Conservation (phyloP, 2,329 filamentous ascomycete species). For the Aureobasidium sp. region DNA sequence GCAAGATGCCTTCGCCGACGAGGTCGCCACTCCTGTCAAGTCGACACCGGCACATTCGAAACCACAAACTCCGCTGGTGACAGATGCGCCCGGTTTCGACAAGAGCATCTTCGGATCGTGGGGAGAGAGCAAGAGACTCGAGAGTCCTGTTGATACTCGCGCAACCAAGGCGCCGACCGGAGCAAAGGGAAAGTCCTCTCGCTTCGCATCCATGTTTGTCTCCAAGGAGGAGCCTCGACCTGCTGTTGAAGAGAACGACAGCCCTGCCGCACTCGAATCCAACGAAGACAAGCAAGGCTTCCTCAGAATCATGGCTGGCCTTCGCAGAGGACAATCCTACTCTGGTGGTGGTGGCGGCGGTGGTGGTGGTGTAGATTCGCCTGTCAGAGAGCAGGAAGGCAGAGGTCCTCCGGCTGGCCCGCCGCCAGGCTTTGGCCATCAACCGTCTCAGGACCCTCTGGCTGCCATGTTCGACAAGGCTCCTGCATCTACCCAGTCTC, state of each 20-base stretch:
- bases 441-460: background rate
- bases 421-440: background rate
- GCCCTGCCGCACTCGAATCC: slow-evolving; percentile 19
- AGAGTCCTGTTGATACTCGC: slow-evolving; percentile 30
- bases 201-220: slow-evolving; percentile 69
- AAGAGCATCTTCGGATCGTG: slow-evolving; percentile 62
- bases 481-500: background rate
- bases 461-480: slow-evolving; percentile 11
- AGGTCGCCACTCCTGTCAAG: slow-evolving; percentile 15
- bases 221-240: slow-evolving; percentile 29
- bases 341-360: slow-evolving; percentile 6
- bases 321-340: slow-evolving; percentile 47
- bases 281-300: slow-evolving; percentile 80
- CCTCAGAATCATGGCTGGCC: slow-evolving; percentile 70
- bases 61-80: slow-evolving; percentile 50
- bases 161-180: slow-evolving; percentile 22
- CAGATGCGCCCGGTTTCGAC: slow-evolving; percentile 56
- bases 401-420: slow-evolving; percentile 1
- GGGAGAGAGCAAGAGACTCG: slow-evolving; percentile 41
- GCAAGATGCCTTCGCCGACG: slow-evolving; percentile 15
- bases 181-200: slow-evolving; percentile 63
- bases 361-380: background rate
- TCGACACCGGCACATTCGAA: slow-evolving; percentile 27
- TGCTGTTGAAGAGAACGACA: slow-evolving; percentile 12
- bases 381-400: slow-evolving; percentile 12